Percentiles rank a stretch among this genome's conserved stretches.
Evolutionary conservation across 495 filamentous ascomycete species (phyloP).

Genomic region (Penicillium antarcticum): DNA sequence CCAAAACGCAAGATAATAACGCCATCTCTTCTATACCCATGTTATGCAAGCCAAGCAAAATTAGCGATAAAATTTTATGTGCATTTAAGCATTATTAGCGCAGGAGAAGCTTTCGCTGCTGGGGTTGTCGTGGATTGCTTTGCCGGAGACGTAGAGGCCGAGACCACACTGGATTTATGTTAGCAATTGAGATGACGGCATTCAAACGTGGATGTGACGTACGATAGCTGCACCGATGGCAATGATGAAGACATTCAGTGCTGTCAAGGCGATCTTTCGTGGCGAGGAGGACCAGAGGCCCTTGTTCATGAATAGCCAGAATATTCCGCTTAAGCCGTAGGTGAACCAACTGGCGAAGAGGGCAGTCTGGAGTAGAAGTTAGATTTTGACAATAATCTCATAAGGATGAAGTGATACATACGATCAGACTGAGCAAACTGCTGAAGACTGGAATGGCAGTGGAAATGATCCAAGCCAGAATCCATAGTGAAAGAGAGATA

Average conservation of each 20-base stretch:
- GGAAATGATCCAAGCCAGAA: slow-evolving; percentile 69
- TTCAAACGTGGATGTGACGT: slow-evolving; percentile 18
- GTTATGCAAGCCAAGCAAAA: background rate
- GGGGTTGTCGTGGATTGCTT: slow-evolving; percentile 35
- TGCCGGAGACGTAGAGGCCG: slow-evolving; percentile 44
- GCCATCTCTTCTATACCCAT: background rate
- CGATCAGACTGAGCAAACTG: slow-evolving; percentile 54
- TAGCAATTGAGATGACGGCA: slow-evolving; percentile 2
- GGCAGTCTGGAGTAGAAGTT: slow-evolving; percentile 28
- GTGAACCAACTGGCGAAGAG: slow-evolving; percentile 46
- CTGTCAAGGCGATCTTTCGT: slow-evolving; percentile 30
- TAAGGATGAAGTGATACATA: slow-evolving; percentile 39
- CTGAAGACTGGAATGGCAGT: slow-evolving; percentile 71
- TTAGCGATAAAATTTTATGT: background rate
- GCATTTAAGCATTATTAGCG: slow-evolving; percentile 32
- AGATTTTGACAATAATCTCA: background rate
- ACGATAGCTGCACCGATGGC: slow-evolving; percentile 33
- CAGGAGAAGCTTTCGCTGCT: slow-evolving; percentile 41
- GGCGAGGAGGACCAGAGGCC: slow-evolving; percentile 26
- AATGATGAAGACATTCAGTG: slow-evolving; percentile 29
- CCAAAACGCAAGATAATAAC: no score
- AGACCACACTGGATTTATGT: slow-evolving; percentile 32
- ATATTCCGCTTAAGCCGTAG: slow-evolving; percentile 39
- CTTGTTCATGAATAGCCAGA: slow-evolving; percentile 42
- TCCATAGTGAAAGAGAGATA: slow-evolving; percentile 55